Evolutionary conservation across 1,284 basidiomycete species (phyloP).

Genomic region (Xerocomus nothofagi): DNA sequence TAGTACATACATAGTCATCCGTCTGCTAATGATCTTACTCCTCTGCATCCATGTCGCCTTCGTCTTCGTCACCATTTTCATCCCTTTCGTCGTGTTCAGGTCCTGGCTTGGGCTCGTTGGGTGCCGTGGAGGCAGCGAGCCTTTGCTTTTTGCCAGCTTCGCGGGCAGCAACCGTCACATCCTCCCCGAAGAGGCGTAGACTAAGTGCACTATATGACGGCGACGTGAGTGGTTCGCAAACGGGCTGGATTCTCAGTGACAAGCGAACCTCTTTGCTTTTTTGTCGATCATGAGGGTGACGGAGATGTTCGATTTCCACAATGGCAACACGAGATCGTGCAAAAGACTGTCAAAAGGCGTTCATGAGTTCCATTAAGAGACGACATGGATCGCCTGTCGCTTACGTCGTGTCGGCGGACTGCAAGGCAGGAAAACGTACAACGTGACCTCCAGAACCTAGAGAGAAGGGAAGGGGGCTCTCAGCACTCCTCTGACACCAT

Average conservation of each 20-base stretch:
- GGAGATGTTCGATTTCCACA: slow-evolving; percentile 90
- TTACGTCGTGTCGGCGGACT: slow-evolving; percentile 55
- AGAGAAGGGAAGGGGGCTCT: neutral
- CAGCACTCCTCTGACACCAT: neutral
- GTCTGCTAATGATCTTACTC: slow-evolving; percentile 9
- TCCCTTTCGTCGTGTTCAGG: slow-evolving; percentile 9
- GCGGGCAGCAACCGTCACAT: slow-evolving; percentile 61
- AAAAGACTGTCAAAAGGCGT: slow-evolving; percentile 49
- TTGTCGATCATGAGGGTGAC: slow-evolving; percentile 92
- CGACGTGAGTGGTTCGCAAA: neutral
- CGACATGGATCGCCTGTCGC: slow-evolving; percentile 18
- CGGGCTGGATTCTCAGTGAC: neutral
- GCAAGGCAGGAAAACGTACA: slow-evolving; percentile 61
- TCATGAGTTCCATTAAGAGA: neutral
- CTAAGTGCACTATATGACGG: slow-evolving; percentile 60
- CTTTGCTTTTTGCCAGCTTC: slow-evolving; percentile 35
- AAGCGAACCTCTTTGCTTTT: slow-evolving; percentile 79
- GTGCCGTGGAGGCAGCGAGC: slow-evolving; percentile 2
- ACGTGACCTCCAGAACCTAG: slow-evolving; percentile 73
- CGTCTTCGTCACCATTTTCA: slow-evolving; percentile 8
- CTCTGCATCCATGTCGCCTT: slow-evolving; percentile 13
- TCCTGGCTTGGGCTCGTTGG: slow-evolving; percentile 1
- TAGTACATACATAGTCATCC: slow-evolving; percentile 17
- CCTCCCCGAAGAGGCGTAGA: slow-evolving; percentile 75
- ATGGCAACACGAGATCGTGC: slow-evolving; percentile 77